Conservation (phyloP, 73 alveolate species). For the Tetrahymena thermophila region DNA sequence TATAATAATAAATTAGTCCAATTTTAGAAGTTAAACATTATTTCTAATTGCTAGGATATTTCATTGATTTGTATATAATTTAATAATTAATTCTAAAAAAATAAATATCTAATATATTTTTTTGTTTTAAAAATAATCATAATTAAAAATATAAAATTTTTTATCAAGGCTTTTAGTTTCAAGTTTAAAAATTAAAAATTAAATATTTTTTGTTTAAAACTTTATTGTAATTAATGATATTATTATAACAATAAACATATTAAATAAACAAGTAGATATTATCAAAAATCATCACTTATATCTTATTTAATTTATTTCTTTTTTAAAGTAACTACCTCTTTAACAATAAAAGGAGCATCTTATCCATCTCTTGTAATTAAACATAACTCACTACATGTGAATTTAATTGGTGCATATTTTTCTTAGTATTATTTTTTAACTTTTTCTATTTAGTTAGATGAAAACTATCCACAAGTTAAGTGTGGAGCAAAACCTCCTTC, state of each 20-base stretch:
- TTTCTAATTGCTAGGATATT: too few relatives aligned
- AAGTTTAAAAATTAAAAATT: too few relatives aligned
- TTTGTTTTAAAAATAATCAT: too few relatives aligned
- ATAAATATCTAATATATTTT: too few relatives aligned
- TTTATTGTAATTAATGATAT: too few relatives aligned
- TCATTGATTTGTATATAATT: too few relatives aligned
- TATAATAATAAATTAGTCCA: background rate
- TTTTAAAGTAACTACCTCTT: conserved; percentile 7
- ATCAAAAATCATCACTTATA: background rate
- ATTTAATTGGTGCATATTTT: background rate
- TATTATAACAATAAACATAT: background rate
- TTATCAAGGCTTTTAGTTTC: too few relatives aligned
- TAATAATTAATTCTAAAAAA: too few relatives aligned
- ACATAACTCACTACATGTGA: conserved; percentile 10
- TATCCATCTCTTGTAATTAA: conserved; percentile 36
- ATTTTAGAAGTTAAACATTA: too few relatives aligned
- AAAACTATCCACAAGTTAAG: conserved; percentile 12
- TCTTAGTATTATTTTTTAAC: conserved; percentile 5
- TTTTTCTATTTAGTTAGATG: conserved; percentile 11
- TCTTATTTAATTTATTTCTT: background rate
- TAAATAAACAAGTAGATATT: background rate
- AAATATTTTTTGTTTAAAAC: too few relatives aligned
- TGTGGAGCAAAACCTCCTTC: conserved; percentile 35
- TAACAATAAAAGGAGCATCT: conserved; percentile 16
- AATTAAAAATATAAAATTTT: too few relatives aligned